Base-by-base conservation (phyloP, 1,139 yeast species). In the Suhomyces maxii region DNA sequence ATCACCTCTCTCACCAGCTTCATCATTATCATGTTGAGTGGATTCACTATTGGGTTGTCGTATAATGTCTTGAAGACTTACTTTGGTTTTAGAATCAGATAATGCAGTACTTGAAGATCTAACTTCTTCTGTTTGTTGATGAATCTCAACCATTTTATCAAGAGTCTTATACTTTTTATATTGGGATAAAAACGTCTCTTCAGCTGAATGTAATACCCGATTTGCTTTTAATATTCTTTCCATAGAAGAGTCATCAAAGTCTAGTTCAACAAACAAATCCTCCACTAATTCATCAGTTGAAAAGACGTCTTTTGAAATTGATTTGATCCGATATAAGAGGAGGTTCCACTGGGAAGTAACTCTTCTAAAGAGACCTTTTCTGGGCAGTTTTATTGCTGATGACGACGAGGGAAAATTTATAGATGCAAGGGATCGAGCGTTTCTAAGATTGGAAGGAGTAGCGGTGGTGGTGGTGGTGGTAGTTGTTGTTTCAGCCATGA, bases 261-360 rank as follows among this genome's bases (percentile, higher is more conserved):
- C 76, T 26, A 65, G 57, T 31, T 68, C 70, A 14, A 65, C 68
- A 54, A 79, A 79, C 11, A 78, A 58, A 36, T 75, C 78, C 18
- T 68, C 74, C 1, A 74, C 64, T 1, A 64, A 59, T 50, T 73
- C 79, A 57, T 76, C 76, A 13, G 71, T 65, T 18, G 63, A 61
- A 43, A 76, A 67, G 8, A 70, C 72, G 36, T 71, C 76, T 53
- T 77, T 79, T 3, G 80, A 69, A 2, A 78, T 51, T 9, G 69
- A 58, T 44, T 67, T 66, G 34, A 79, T 44, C 42, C 65, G 63
- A 12, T 60, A 55, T 32, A 74, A 42, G 43, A 77, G 62, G 13
- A 63, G 51, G 54, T 59, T 64, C 61, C 71, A 69, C 60, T 69
- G 75, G 36, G 56, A 48, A 3, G 75, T 59, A 28, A 77, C 60